phyloP scores from a whole-genome alignment of 345 rosid species.

The Ricinus communis region DNA sequence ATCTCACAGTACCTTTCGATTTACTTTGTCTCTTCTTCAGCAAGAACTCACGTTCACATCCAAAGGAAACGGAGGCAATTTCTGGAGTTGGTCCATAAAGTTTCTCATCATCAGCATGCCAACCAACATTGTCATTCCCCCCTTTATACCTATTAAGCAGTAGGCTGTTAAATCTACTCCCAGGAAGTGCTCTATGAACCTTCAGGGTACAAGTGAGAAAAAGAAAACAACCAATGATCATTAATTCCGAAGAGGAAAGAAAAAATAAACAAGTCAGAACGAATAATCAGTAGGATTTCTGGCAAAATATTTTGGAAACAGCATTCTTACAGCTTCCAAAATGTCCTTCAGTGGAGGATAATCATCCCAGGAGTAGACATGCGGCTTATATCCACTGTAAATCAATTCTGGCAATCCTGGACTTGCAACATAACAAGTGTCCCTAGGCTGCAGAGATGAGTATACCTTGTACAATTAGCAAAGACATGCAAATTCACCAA shows the following conservation, averaged over 20 bases:
- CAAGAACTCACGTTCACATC: conserved; percentile 84
- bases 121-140: conserved; percentile 69
- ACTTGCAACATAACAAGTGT: conserved; percentile 74
- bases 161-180: conserved; percentile 81
- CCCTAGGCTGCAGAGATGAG: conserved; percentile 60
- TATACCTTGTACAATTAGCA: not conserved
- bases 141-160: conserved; percentile 75
- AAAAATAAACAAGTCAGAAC: not conserved
- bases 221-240: not conserved
- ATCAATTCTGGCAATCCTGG: conserved; percentile 53
- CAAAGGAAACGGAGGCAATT: conserved; percentile 83
- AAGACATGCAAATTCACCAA: not conserved
- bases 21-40: conserved; percentile 56
- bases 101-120: conserved; percentile 93
- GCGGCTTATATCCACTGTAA: conserved; percentile 75
- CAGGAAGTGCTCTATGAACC: conserved; percentile 74
- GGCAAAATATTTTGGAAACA: not conserved
- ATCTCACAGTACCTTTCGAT: conserved; percentile 41
- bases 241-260: not conserved
- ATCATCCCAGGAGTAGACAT: conserved; percentile 75
- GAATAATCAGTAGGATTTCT: not conserved
- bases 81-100: conserved; percentile 70
- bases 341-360: conserved; percentile 80
- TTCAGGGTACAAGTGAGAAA: conserved; percentile 30
- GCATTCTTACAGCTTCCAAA: conserved; percentile 50